Percentiles rank a stretch among this genome's conserved stretches.
Conservation (phyloP, 352 stramenopile genomes). For the Elongisporangium senticosum region DNA sequence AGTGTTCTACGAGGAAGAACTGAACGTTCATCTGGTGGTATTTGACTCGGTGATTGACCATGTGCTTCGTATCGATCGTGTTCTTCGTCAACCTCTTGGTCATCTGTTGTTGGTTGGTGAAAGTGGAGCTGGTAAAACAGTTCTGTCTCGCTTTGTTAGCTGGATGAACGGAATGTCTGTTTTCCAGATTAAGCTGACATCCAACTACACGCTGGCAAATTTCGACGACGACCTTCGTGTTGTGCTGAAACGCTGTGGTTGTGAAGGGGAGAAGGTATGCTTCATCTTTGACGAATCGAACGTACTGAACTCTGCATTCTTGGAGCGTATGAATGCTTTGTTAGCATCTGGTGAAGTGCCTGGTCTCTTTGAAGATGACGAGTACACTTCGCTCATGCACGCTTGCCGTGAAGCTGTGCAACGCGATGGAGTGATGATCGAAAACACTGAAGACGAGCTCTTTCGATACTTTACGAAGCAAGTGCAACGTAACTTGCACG, state of each 20-base stretch:
- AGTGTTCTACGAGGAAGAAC: conserved; percentile 99
- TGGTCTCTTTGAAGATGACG: conserved; percentile 99
- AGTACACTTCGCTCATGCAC: conserved; percentile 97
- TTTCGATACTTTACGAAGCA: conserved; percentile 97
- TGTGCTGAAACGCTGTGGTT: conserved; percentile 96
- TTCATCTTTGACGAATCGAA: conserved; percentile 99
- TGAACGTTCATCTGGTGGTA: conserved; percentile 99
- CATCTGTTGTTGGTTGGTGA: conserved; percentile 98
- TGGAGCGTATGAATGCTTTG: conserved; percentile 99
- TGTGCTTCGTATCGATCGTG: conserved; percentile 96
- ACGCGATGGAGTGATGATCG: conserved; percentile 82
- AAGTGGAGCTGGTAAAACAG: conserved; percentile 98
- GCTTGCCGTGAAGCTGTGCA: conserved; percentile 93
- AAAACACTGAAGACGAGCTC: conserved; percentile 93
- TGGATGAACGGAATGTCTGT: conserved; percentile 99
- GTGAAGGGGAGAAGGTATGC: conserved; percentile 98
- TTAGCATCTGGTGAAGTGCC: conserved; percentile 99
- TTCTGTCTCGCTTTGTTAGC: conserved; percentile 98
- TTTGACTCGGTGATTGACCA: conserved; percentile 99
- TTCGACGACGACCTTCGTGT: conserved; percentile 99
- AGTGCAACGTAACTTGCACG: conserved; percentile 99
- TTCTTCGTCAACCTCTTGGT: conserved; percentile 97
- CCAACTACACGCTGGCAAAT: conserved; percentile 97
- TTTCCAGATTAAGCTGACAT: conserved; percentile 99
- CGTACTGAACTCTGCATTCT: conserved; percentile 96